These are phyloP conservation scores for Athelia psychrophila DNA, from an alignment of 1,284 basidiomycete genomes.

Conservation along the genomic window DNA sequence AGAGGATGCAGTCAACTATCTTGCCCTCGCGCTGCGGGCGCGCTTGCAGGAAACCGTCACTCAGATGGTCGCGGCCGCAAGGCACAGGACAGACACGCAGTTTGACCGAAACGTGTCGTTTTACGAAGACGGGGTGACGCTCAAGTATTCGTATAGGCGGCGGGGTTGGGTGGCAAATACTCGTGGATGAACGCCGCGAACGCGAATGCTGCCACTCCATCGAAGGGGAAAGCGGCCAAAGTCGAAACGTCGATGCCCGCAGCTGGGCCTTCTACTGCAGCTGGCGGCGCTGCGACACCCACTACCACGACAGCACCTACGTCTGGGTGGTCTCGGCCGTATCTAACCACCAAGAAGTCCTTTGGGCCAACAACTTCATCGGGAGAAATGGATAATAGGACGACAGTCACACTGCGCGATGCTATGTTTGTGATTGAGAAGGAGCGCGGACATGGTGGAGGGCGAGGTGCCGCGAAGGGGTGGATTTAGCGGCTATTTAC, in stretches of 20 bases:
- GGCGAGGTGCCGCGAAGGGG: slow-evolving; percentile 65
- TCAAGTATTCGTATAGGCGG: slow-evolving; percentile 84
- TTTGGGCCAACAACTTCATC: slow-evolving; percentile 23
- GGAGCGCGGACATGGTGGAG: slow-evolving; percentile 76
- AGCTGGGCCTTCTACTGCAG: slow-evolving; percentile 42
- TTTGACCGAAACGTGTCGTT: slow-evolving; percentile 64
- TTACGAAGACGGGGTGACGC: slow-evolving; percentile 53
- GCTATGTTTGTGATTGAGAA: slow-evolving; percentile 78
- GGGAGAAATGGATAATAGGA: slow-evolving; percentile 48
- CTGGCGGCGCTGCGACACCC: slow-evolving; percentile 12
- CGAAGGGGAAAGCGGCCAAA: not conserved
- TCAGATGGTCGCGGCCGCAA: slow-evolving; percentile 67
- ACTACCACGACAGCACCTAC: slow-evolving; percentile 18
- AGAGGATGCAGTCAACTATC: slow-evolving; percentile 72
- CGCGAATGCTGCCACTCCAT: slow-evolving; percentile 35
- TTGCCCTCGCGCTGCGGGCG: slow-evolving; percentile 75
- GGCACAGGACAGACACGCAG: slow-evolving; percentile 68
- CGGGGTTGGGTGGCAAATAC: slow-evolving; percentile 78
- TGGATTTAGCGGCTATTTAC: slow-evolving; percentile 49
- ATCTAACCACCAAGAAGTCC: slow-evolving; percentile 50
- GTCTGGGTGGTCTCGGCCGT: slow-evolving; percentile 62
- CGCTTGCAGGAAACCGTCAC: slow-evolving; percentile 72
- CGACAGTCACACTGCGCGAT: slow-evolving; percentile 67
- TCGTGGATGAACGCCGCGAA: slow-evolving; percentile 80
- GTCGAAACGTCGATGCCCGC: slow-evolving; percentile 22